phyloP scores from a whole-genome alignment of 305 asterid genomes.

The Fraxinus ornus region DNA sequence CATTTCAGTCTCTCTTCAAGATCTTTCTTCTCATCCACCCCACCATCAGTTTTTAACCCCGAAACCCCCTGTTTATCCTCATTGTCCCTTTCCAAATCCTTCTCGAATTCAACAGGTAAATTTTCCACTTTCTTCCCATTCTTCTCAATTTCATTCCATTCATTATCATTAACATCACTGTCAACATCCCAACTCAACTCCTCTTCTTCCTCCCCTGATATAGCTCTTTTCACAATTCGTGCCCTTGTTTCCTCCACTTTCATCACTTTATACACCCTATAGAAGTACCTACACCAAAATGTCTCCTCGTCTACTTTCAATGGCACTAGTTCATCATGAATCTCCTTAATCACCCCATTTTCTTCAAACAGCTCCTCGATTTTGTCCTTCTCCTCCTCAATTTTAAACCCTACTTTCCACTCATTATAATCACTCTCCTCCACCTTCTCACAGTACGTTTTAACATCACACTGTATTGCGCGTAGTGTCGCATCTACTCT shows the following conservation, averaged over 20 bases:
- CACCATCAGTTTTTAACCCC: conserved; percentile 38
- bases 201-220: conserved; percentile 68
- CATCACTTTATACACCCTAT: conserved; percentile 55
- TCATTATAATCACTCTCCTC: conserved; percentile 52
- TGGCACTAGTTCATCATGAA: conserved; percentile 64
- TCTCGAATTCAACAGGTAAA: conserved; percentile 26
- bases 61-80: conserved; percentile 35
- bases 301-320: conserved; percentile 51
- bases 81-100: conserved; percentile 20
- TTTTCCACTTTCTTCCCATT: conserved; percentile 31
- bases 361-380: conserved; percentile 47
- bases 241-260: conserved; percentile 66
- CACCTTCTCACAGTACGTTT: conserved; percentile 67
- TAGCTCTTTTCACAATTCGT: conserved; percentile 60
- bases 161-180: conserved; percentile 45
- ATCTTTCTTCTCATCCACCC: conserved; percentile 33
- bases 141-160: conserved; percentile 35
- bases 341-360: conserved; percentile 52
- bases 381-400: conserved; percentile 54
- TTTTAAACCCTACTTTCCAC: conserved; percentile 63
- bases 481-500: conserved; percentile 65
- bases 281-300: conserved; percentile 87
- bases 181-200: conserved; percentile 83
- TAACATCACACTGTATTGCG: conserved; percentile 53
- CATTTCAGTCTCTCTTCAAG: conserved; percentile 28